Base-by-base conservation (phyloP, 2,329 filamentous ascomycete genomes). In the Massarina eburnea region DNA sequence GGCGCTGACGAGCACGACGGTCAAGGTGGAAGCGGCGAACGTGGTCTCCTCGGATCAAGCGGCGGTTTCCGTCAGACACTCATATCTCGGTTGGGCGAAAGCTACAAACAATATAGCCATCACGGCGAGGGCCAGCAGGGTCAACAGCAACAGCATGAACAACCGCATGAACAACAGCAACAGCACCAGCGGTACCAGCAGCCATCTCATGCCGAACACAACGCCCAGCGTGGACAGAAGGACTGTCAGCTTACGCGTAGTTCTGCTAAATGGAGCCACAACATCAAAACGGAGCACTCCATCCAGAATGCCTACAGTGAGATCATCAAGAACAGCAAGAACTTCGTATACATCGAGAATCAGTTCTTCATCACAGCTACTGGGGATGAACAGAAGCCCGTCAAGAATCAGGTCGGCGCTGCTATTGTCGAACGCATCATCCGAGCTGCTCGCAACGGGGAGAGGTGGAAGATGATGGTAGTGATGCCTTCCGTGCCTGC, bases 331-430 rank as follows among this genome's bases (percentile, higher is more conserved):
- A 82, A 83, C 39, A 85, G 85, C 15, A 74, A 83, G 61, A 83
- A 90, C 64, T 91, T 86, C 61, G 71, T 91, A 47, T 91, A 91
- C 68, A 90, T 91, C 27, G 87, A 91, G 66, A 91, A 91, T 60
- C 84, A 89, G 76, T 94, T 94, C 74, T 94, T 94, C 76, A 94
- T 94, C 70, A 94, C 89, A 0, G 87, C 88, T 2, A 91, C 88
- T 1, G 78, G 62, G n/a, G 78, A 87, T 43, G 73, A 83, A 45
- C 88, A 91, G 64, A 78, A 79, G 50, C 87, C 89, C 0, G 82
- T 95, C 36, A 79, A 78, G 59, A 94, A 95, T 71, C 83, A 85
- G 66, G 86, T 95, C 49, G 89, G 89, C 36, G 83, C 82, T 5
- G 87, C 87, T 21, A 87, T 95, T 40, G 89, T 90, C 6, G 84